Evolutionary conservation across 1,139 yeast genomes (phyloP).

Genomic region (Pichia sp.): DNA sequence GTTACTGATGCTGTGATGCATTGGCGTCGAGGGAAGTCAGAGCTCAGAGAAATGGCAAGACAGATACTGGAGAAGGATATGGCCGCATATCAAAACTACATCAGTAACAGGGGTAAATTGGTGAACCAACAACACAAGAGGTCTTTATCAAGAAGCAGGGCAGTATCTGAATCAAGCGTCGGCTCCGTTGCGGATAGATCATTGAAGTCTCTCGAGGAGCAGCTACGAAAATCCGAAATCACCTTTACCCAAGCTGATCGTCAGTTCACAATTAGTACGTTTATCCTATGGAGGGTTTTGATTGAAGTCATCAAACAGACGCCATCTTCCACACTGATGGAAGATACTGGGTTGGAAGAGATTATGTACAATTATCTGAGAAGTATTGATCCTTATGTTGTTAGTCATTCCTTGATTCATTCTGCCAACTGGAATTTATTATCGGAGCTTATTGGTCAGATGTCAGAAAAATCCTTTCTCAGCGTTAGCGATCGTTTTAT

Average conservation of each 20-base stretch:
- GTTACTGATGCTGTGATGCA: conserved; percentile 97
- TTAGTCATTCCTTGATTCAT: conserved; percentile 63
- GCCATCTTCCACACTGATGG: conserved; percentile 63
- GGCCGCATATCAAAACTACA: conserved; percentile 24
- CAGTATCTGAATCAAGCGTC: conserved; percentile 10
- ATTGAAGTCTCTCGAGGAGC: conserved; percentile 27
- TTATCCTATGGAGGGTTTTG: conserved; percentile 84
- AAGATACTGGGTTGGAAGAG: conserved; percentile 81
- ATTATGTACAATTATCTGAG: conserved; percentile 87
- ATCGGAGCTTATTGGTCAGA: conserved; percentile 82
- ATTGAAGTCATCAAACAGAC: conserved; percentile 91
- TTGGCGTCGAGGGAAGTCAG: conserved; percentile 92
- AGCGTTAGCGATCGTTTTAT: conserved; percentile 91
- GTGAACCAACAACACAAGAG: conserved; percentile 13
- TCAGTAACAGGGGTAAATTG: neutral
- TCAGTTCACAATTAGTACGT: conserved; percentile 79
- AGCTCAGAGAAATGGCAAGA: conserved; percentile 72
- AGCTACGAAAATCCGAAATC: conserved; percentile 53
- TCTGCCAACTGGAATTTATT: conserved; percentile 92
- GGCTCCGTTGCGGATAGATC: conserved; percentile 4
- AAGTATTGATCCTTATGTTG: conserved; percentile 72
- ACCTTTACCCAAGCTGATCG: conserved; percentile 81
- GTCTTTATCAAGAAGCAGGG: conserved; percentile 15
- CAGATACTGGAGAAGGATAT: conserved; percentile 45
- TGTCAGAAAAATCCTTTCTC: conserved; percentile 77